These are phyloP conservation scores for Diaporthe capsici DNA, from an alignment of 2,329 filamentous ascomycete species.

Conservation along the genomic window DNA sequence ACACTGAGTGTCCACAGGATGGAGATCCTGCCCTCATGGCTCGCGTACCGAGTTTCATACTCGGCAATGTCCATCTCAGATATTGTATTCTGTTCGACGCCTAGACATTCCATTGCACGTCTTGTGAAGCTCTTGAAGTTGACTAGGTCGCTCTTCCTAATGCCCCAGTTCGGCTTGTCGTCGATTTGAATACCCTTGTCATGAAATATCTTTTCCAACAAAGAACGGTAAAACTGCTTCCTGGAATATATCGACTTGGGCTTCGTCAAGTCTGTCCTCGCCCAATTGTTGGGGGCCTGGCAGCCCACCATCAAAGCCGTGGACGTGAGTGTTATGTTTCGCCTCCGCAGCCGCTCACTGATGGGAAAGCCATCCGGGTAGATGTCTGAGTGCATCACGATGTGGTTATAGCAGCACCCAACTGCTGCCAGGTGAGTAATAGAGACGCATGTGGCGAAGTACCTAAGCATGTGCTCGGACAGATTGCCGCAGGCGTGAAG, in stretches of 20 bases:
- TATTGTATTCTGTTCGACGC: constrained; percentile 42
- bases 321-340: constrained; percentile 46
- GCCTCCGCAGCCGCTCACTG: constrained; percentile 50
- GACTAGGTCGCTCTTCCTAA: constrained; percentile 48
- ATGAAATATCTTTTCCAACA: constrained; percentile 36
- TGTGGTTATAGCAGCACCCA: constrained; percentile 54
- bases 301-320: constrained; percentile 53
- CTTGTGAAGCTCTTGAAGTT: constrained; percentile 47
- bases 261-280: constrained; percentile 41
- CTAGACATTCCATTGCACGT: constrained; percentile 47
- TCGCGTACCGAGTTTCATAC: constrained; percentile 47
- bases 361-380: constrained; percentile 56
- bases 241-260: constrained; percentile 41
- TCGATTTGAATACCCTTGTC: constrained; percentile 46
- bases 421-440: constrained; percentile 47
- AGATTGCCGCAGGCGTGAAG: constrained; percentile 52
- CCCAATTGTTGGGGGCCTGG: constrained; percentile 53
- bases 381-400: constrained; percentile 50
- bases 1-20: constrained; percentile 52
- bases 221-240: constrained; percentile 38
- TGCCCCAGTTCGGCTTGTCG: constrained; percentile 49
- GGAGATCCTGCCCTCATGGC: constrained; percentile 47
- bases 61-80: constrained; percentile 43
- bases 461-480: constrained; percentile 52
- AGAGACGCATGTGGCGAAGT: constrained; percentile 45